A percentile compares a stretch with the other conserved stretches of the same genome.
Conservation (phyloP, 176 grass and related monocot genomes). For the Pontederia crassipes region DNA sequence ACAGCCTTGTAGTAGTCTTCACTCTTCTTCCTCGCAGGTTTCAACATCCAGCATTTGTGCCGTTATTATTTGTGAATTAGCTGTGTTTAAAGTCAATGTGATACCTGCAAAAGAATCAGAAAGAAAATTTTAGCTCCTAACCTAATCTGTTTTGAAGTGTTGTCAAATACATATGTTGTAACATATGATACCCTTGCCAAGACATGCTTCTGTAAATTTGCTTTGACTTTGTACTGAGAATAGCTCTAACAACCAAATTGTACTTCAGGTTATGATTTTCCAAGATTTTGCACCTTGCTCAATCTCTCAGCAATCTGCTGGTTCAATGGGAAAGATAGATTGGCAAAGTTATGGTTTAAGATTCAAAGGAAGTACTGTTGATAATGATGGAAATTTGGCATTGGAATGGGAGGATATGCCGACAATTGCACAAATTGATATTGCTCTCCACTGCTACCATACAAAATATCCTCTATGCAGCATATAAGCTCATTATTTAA, state of each 20-base stretch:
- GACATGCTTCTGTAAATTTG: not conserved
- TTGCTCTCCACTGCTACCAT: conserved; percentile 44
- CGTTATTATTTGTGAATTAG: not conserved
- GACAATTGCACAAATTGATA: conserved; percentile 50
- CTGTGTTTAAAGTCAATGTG: not conserved
- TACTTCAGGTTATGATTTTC: conserved; percentile 45
- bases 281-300: conserved; percentile 45
- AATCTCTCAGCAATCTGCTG: conserved; percentile 33
- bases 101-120: no score
- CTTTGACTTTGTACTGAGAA: conserved; percentile 1
- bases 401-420: conserved; percentile 58
- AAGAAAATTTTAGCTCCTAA: no score
- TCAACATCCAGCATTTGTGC: not conserved
- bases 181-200: not conserved
- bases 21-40: conserved; percentile 44
- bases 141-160: no score
- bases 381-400: conserved; percentile 36
- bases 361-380: conserved; percentile 39
- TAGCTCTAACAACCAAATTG: conserved; percentile 2
- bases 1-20: conserved; percentile 27
- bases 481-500: not conserved
- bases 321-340: conserved; percentile 42
- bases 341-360: conserved; percentile 63
- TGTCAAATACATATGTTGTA: not conserved
- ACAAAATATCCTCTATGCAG: conserved; percentile 41